These are phyloP conservation scores for Amanita inopinata DNA, from an alignment of 768 basidiomycete species.

Conservation along the genomic window DNA sequence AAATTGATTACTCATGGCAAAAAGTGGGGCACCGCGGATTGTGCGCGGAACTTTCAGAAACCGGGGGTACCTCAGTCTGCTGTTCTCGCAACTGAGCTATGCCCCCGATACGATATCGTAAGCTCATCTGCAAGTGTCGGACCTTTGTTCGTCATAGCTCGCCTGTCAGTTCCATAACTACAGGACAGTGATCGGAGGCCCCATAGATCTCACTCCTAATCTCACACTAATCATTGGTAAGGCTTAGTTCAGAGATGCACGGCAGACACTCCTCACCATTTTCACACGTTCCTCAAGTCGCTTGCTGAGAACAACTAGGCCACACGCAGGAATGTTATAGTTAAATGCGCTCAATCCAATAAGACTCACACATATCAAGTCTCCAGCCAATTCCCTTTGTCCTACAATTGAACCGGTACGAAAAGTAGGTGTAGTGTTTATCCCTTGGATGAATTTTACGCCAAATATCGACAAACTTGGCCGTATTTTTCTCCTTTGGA, in stretches of 20 bases:
- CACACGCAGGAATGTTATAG: not conserved
- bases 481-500: slow-evolving; percentile 27
- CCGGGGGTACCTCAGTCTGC: slow-evolving; percentile 43
- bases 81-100: slow-evolving; percentile 64
- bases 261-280: slow-evolving; percentile 26
- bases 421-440: slow-evolving; percentile 80
- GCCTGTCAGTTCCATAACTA: slow-evolving; percentile 66
- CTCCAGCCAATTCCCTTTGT: slow-evolving; percentile 81
- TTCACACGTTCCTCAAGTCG: slow-evolving; percentile 54
- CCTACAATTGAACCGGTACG: slow-evolving; percentile 75
- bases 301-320: slow-evolving; percentile 68
- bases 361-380: slow-evolving; percentile 65
- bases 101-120: too few species aligned
- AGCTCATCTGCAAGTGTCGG: too few species aligned
- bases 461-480: slow-evolving; percentile 73
- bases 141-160: too few species aligned
- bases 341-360: not conserved
- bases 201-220: slow-evolving; percentile 81
- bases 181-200: slow-evolving; percentile 78
- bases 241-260: not conserved
- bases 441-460: slow-evolving; percentile 54
- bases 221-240: slow-evolving; percentile 47
- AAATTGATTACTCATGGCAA: too few species aligned
- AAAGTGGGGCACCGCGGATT: slow-evolving; percentile 56
- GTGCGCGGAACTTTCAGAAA: slow-evolving; percentile 67